Evolutionary conservation across 2,329 filamentous ascomycete genomes (phyloP), one percentile per base, ranked within the genome.

Genomic region (Fusarium nisikadoi): DNA sequence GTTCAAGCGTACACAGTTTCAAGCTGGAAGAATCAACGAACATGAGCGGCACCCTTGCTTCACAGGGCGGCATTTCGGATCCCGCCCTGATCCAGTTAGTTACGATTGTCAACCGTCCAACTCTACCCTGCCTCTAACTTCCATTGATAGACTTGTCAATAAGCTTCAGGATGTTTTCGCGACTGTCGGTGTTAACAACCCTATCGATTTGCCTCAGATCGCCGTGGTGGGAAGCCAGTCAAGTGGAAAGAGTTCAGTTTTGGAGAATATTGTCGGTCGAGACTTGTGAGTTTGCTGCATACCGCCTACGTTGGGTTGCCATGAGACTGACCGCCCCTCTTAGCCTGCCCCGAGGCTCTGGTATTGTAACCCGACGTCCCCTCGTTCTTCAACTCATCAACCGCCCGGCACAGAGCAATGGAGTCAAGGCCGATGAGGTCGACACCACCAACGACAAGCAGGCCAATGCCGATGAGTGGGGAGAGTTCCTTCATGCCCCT

Each of bases 131-230:
- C 59, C 65, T 76, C 73, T 74, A 70, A 75, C 68, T 54, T 64
- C 56, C 59, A 38, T 67, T 41, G 68, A 60, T 77, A 92, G 90
- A 80, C 92, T 98, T 77, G 96, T 99, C 82, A 99, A 99, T 88
- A 98, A 97, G 87, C 91, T 99, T 52, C 96, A 99, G 83, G 96
- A 99, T 94, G 96, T 99, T 77, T 99, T 99, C 82, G 92, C 95
- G 71, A 98, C 96, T 45, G 96, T 99, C 77, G 96, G 96, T 77
- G 96, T 98, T 80, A 96, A 97, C 89, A 99, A 99, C 84, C 96
- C 96, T 71, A 99, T 99, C 87, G 96, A 99, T 86, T 86, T 99
- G 73, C 96, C 96, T 61, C 96, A 99, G 86, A 99, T 99, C 82
- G 95, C 93, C 76, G 96, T 99, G 76, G 96, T 99, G 64, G 96